These are phyloP conservation scores for Beverwykella pulmonaria DNA, from an alignment of 495 filamentous ascomycete species.

Conservation along the genomic window DNA sequence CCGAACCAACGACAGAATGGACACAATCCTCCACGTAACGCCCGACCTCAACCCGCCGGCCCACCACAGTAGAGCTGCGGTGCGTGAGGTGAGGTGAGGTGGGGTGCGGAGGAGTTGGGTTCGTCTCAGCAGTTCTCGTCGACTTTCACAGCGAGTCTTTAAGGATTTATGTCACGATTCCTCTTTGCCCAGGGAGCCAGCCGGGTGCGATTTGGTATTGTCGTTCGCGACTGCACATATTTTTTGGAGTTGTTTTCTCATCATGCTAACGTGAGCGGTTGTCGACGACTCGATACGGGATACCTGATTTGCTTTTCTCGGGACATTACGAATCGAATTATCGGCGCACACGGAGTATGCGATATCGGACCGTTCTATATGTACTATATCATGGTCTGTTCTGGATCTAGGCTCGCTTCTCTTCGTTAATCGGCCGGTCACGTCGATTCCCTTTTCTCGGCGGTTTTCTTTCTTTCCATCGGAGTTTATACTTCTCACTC, in stretches of 20 bases:
- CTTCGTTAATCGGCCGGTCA: constrained; percentile 12
- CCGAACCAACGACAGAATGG: constrained; percentile 35
- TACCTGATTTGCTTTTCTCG: constrained; percentile 37
- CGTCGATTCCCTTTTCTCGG: background rate
- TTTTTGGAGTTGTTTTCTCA: constrained; percentile 25
- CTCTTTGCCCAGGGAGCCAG: constrained; percentile 34
- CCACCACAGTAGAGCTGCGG: constrained; percentile 20
- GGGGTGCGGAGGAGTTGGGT: constrained; percentile 4
- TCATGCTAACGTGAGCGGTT: constrained; percentile 32
- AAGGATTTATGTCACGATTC: constrained; percentile 33
- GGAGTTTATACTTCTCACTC: background rate
- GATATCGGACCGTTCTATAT: constrained; percentile 30
- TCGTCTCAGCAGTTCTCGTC: constrained; percentile 37
- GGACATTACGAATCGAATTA: constrained; percentile 35
- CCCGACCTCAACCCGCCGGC: constrained; percentile 30
- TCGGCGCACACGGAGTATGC: constrained; percentile 35
- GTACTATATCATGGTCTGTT: constrained; percentile 38
- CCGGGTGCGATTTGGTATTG: constrained; percentile 23
- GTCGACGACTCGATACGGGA: constrained; percentile 38
- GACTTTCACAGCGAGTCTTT: constrained; percentile 15
- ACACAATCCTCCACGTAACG: constrained; percentile 29
- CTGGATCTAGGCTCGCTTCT: constrained; percentile 28
- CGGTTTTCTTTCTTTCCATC: constrained; percentile 15
- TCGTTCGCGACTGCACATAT: constrained; percentile 33
- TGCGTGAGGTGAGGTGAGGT: background rate